phyloP scores from a whole-genome alignment of 1,139 yeast genomes.

The Zygoascus meyerae region DNA sequence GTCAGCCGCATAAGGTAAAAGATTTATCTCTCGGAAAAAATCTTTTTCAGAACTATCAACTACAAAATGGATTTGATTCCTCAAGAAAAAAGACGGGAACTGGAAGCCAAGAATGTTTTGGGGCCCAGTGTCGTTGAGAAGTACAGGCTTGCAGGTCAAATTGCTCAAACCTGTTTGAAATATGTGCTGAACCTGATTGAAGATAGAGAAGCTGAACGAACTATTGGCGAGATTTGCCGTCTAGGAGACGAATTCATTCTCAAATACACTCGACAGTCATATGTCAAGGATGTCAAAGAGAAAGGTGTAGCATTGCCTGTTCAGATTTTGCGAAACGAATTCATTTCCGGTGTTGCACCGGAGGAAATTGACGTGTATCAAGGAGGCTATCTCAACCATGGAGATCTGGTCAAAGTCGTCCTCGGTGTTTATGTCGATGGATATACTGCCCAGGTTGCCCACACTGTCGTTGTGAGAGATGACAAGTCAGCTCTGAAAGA shows the following conservation, averaged over 20 bases:
- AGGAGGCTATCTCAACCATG: slow-evolving; percentile 47
- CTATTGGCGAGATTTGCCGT: slow-evolving; percentile 71
- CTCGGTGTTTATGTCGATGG: slow-evolving; percentile 94
- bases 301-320: slow-evolving; percentile 94
- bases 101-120: slow-evolving; percentile 68
- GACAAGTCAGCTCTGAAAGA: slow-evolving; percentile 25
- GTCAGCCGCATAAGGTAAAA: too few relatives aligned
- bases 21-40: neutral
- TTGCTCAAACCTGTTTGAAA: slow-evolving; percentile 77
- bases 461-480: slow-evolving; percentile 77
- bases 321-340: slow-evolving; percentile 75
- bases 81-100: slow-evolving; percentile 7
- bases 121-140: slow-evolving; percentile 61
- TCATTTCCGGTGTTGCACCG: slow-evolving; percentile 77
- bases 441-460: slow-evolving; percentile 79
- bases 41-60: neutral
- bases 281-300: slow-evolving; percentile 32
- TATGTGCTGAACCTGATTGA: slow-evolving; percentile 60
- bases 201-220: slow-evolving; percentile 40
- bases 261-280: slow-evolving; percentile 25
- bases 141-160: slow-evolving; percentile 85
- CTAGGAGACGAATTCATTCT: slow-evolving; percentile 69
- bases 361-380: slow-evolving; percentile 62
- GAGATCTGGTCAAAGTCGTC: slow-evolving; percentile 78
- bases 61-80: slow-evolving; percentile 8